Base-by-base conservation (phyloP, 1,139 yeast genomes). In the Hemisphaericaspora xylofermentans region DNA sequence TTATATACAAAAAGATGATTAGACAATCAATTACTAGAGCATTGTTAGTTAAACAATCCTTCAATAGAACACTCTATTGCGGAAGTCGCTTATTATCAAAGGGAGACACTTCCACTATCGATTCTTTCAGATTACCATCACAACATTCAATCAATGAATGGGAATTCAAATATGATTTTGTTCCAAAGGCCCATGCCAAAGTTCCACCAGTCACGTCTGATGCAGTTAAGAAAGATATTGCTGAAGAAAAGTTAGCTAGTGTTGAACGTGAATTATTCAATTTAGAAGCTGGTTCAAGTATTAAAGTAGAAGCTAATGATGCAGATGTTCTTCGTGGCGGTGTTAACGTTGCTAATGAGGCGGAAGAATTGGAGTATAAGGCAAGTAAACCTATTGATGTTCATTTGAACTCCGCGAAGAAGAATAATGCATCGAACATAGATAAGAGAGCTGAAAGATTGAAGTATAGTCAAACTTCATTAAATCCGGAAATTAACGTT, bases 101-200 rank as follows among this genome's bases (percentile, higher is more conserved):
- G 47, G 71, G 73, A 41, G 78, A 72, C 50, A n/a, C 60, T 4
- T 71, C 77, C 15, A 63, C 75, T 38, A 72, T 72, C 47, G 78
- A 72, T 53, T 67, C 76, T 13, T 71, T 48, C 54, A 63, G 56
- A 47, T 63, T 72, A 40, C 78, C 78, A 15, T 69, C 76, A 3
- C 78, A 72, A 48, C 68, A 76, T 2, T 71, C 76, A 27, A 68
- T 72, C 53, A 65, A 64, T 52, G 73, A 76, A 57, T 64, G 73
- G 71, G 78, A 69, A 50, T 77, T 76, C 61, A 76, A 73, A 52
- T 76, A 77, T 53, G 77, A 72, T 53, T 72, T 68, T 47, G 64
- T 71, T 41, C 77, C 77, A 18, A 69, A 67, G 49, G 64, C 63
- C 13, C 42, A 66, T 40, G 75, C 79, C 16, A 73, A 76, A 55